phyloP scores from a whole-genome alignment of 1,284 basidiomycete genomes.

The Melampsora americana region DNA sequence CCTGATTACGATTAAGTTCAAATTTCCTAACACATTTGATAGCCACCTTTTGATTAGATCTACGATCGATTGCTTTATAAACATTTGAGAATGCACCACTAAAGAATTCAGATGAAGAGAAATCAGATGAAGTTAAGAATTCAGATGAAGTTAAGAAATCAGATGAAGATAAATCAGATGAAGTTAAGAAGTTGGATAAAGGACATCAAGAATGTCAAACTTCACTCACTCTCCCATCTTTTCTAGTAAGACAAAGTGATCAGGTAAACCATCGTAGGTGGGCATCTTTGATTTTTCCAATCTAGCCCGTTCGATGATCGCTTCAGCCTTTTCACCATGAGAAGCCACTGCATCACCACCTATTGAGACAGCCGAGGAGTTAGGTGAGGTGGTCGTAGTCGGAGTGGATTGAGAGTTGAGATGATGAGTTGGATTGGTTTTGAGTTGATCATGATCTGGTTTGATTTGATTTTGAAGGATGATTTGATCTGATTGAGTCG shows the following conservation, averaged over 20 bases:
- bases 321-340: conserved; percentile 42
- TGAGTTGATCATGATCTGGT: not conserved
- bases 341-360: conserved; percentile 30
- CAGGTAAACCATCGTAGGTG: conserved; percentile 62
- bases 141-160: not conserved
- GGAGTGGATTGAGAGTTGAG: not conserved
- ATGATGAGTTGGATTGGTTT: not conserved
- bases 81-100: conserved; percentile 94
- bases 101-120: not conserved
- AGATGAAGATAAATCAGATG: not conserved
- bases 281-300: conserved; percentile 75
- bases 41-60: conserved; percentile 77
- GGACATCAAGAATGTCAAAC: not conserved
- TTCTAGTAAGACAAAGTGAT: conserved; percentile 73
- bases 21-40: conserved; percentile 84
- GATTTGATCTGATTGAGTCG: not conserved
- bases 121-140: not conserved
- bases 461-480: not conserved
- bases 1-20: conserved; percentile 91
- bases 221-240: conserved; percentile 97
- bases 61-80: conserved; percentile 81
- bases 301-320: conserved; percentile 74
- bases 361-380: conserved; percentile 22
- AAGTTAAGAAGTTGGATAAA: not conserved
- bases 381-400: not conserved